Percentiles rank a stretch among this genome's conserved stretches.
Conservation (phyloP, 2,329 filamentous ascomycete species). For the Plectosphaerella plurivora region DNA sequence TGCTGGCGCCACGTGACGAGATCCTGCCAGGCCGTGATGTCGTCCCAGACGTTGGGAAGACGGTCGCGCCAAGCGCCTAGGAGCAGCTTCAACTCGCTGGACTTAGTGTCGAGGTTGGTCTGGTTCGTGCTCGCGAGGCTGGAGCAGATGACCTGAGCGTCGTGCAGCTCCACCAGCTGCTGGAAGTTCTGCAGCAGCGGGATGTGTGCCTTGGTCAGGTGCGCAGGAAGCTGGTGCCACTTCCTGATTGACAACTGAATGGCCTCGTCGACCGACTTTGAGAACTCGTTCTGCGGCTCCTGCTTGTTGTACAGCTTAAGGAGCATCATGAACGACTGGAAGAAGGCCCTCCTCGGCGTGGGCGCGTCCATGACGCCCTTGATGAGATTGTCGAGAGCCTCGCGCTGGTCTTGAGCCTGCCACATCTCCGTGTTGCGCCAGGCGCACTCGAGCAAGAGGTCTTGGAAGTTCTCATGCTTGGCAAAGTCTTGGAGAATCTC, state of each 20-base stretch:
- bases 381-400: conserved; percentile 87
- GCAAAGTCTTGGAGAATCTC: conserved; percentile 96
- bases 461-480: conserved; percentile 98
- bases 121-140: conserved; percentile 83
- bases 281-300: conserved; percentile 76
- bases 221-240: conserved; percentile 95
- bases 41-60: conserved; percentile 96
- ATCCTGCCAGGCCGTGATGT: conserved; percentile 99
- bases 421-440: conserved; percentile 97
- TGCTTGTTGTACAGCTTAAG: conserved; percentile 91
- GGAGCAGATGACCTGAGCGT: conserved; percentile 93
- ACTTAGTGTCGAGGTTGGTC: conserved; percentile 86
- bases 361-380: conserved; percentile 98
- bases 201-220: conserved; percentile 91
- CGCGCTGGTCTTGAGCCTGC: conserved; percentile 79
- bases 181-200: conserved; percentile 97
- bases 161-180: conserved; percentile 92
- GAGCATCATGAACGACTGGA: conserved; percentile 96
- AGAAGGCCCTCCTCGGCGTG: conserved; percentile 89
- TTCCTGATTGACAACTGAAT: conserved; percentile 96
- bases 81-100: conserved; percentile 89
- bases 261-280: conserved; percentile 88
- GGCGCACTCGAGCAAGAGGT: conserved; percentile 88
- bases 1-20: conserved; percentile 99
- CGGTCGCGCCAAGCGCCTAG: conserved; percentile 94